Base-by-base conservation (phyloP, 148 eudicot species). In the Diospyros kaki region DNA sequence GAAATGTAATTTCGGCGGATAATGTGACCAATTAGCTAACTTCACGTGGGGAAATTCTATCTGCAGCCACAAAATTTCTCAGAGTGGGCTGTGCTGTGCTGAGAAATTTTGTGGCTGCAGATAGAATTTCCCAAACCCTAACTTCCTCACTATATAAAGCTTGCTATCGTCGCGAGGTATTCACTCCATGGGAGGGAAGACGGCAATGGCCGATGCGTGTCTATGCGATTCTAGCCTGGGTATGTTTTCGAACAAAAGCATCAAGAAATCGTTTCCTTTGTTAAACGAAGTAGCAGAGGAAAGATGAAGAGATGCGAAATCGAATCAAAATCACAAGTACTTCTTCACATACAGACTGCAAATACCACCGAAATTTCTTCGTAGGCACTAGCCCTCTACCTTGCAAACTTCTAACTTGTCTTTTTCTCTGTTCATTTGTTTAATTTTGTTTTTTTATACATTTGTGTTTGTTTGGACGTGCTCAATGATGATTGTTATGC, bases 401-500 rank as follows among this genome's bases (percentile, higher is more conserved):
- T 55, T 14, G 13, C 28, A 28, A 28, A 28, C 28, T 6, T 40
- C 1, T 18, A 58, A 38, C 38, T 38, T 28, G 12, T 45, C 39
- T 11, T 18, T 18, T 9, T 3, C 18, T 40, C 45, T 53, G 38
- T 18, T 28, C 2, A 2, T 69, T 13, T 3, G 1, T 39, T 69
- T 40, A 39, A 69, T 51, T 39, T 54, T 2, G 15, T 38, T 53
- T 38, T 12, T 4, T 2, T 13, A 64, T 6, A 53, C 5, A 60
- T 60, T 5, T 44, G n/a, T n/a, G n/a, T 67, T 67, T 2, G 38
- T 53, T 6, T 61, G n/a, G 39, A 65, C 3, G 15, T 60, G 85
- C 83, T 83, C 81, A 71, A 77, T 83, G 86, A 83, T 83, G 86
- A 83, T 79, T 58, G 48, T 73, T 69, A 77, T 83, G 86, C 86